Conservation (phyloP, 129 eudicot species). For the Centaurea solstitialis region DNA sequence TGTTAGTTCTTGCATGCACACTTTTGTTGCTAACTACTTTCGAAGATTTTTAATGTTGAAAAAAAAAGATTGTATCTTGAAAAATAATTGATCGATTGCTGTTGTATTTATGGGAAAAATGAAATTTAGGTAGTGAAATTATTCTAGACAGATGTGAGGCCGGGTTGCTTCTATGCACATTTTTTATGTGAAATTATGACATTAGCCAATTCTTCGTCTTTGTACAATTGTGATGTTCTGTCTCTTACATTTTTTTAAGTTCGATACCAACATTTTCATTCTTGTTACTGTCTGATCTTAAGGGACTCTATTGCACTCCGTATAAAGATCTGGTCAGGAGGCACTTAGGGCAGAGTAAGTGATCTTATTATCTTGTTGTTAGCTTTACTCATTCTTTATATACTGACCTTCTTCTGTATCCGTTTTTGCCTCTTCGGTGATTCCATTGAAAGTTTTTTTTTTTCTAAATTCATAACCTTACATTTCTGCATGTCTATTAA, state of each 20-base stretch:
- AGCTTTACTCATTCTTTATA: neutral
- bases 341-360: constrained; percentile 41
- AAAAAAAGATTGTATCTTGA: neutral
- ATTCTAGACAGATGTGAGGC: neutral
- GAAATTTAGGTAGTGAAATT: neutral
- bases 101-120: neutral
- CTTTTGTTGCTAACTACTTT: neutral
- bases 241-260: constrained; percentile 3
- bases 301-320: constrained; percentile 43
- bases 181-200: neutral
- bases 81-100: neutral
- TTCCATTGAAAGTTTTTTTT: neutral
- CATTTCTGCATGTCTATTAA: neutral
- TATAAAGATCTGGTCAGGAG: constrained; percentile 34
- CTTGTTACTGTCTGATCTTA: constrained; percentile 14
- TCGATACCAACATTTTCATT: neutral
- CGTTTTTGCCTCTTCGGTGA: neutral
- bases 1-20: neutral
- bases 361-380: constrained; percentile 7
- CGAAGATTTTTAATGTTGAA: neutral
- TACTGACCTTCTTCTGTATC: neutral
- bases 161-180: neutral
- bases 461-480: neutral
- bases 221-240: neutral
- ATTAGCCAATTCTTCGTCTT: neutral